Conservation (phyloP, 2,329 filamentous ascomycete species). For the Aspergillus spinulosporus region DNA sequence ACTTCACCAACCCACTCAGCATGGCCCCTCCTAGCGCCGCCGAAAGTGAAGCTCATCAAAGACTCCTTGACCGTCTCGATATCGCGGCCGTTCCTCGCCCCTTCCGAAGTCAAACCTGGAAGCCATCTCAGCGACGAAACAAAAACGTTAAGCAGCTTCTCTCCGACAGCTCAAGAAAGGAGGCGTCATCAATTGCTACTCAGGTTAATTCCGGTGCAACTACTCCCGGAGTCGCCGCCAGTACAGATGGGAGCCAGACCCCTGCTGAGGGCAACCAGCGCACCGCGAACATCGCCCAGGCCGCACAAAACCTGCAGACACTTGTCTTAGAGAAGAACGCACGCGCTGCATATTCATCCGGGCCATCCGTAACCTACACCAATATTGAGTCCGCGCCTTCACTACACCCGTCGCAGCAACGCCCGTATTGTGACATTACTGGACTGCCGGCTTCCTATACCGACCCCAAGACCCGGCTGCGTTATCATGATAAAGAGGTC, state of each 20-base stretch:
- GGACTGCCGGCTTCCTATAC: slow-evolving; percentile 88
- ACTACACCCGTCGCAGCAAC: slow-evolving; percentile 72
- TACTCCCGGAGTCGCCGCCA: slow-evolving; percentile 57
- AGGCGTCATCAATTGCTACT: slow-evolving; percentile 83
- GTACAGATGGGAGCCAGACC: slow-evolving; percentile 45
- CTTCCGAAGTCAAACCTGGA: slow-evolving; percentile 90
- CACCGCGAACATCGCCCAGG: slow-evolving; percentile 76
- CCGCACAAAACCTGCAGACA: slow-evolving; percentile 80
- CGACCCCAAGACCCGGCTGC: slow-evolving; percentile 89
- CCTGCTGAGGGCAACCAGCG: slow-evolving; percentile 47
- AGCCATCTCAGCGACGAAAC: slow-evolving; percentile 90
- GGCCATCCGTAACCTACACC: slow-evolving; percentile 82
- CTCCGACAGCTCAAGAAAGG: slow-evolving; percentile 80
- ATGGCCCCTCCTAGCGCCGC: slow-evolving; percentile 66
- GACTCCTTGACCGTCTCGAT: slow-evolving; percentile 87
- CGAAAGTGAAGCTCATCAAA: slow-evolving; percentile 79
- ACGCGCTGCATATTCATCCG: slow-evolving; percentile 48
- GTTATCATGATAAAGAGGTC: slow-evolving; percentile 91
- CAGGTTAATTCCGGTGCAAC: slow-evolving; percentile 78
- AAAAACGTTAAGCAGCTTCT: slow-evolving; percentile 98
- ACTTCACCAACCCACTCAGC: slow-evolving; percentile 27
- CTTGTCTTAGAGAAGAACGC: slow-evolving; percentile 82
- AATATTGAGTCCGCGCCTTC: slow-evolving; percentile 95
- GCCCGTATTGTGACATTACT: slow-evolving; percentile 93
- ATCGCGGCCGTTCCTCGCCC: slow-evolving; percentile 81